phyloP scores from a whole-genome alignment of 495 filamentous ascomycete species.

The Penicillium ucsense region DNA sequence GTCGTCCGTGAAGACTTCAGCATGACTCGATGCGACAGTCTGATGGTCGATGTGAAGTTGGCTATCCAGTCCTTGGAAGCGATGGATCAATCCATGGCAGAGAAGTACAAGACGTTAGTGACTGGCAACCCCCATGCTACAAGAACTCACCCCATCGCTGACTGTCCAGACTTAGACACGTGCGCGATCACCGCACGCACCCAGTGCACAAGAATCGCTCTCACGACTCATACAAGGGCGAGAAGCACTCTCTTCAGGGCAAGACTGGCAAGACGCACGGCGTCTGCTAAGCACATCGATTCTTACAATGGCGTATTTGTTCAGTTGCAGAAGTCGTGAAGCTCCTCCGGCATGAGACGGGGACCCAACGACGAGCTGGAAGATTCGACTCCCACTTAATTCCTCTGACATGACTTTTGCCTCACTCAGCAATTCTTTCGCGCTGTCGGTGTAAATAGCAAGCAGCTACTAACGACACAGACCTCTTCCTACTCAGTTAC shows the following conservation, averaged over 20 bases:
- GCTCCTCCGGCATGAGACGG: too few species aligned
- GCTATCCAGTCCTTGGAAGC: conserved; percentile 55
- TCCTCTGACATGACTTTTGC: neutral
- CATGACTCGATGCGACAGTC: conserved; percentile 59
- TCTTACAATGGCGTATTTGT: too few species aligned
- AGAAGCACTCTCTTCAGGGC: conserved; percentile 78
- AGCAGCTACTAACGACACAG: too few species aligned
- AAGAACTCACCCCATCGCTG: neutral
- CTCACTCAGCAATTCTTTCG: neutral
- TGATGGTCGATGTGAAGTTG: conserved; percentile 65
- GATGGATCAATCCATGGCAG: conserved; percentile 62
- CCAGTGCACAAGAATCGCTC: conserved; percentile 47
- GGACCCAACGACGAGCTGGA: too few species aligned
- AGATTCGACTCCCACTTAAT: too few species aligned
- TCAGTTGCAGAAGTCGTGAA: too few species aligned
- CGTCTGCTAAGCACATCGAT: conserved; percentile 48
- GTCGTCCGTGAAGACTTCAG: conserved; percentile 87
- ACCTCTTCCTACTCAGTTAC: neutral
- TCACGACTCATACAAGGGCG: conserved; percentile 59
- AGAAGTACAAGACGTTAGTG: conserved; percentile 48
- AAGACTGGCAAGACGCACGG: conserved; percentile 83
- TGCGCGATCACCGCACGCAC: conserved; percentile 45
- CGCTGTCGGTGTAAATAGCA: neutral
- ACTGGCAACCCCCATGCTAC: neutral
- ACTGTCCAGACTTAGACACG: conserved; percentile 26